phyloP scores from a whole-genome alignment of 495 filamentous ascomycete genomes.

The Echria macrotheca region DNA sequence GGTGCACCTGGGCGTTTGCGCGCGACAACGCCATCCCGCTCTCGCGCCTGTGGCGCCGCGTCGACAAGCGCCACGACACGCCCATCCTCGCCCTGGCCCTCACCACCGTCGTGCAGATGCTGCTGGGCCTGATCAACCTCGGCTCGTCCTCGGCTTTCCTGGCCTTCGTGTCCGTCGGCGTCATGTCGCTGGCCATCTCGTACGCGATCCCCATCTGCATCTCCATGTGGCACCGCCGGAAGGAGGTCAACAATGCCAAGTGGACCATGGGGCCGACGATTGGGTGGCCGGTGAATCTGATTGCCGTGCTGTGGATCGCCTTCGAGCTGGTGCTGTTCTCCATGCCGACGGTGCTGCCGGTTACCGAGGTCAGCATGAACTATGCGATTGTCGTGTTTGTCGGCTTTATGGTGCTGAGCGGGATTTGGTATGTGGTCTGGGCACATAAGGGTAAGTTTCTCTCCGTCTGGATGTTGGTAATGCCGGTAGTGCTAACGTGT shows the following conservation, averaged over 20 bases:
- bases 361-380: slow-evolving; percentile 51
- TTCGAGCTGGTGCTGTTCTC: slow-evolving; percentile 60
- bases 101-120: slow-evolving; percentile 51
- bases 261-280: slow-evolving; percentile 49
- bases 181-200: slow-evolving; percentile 59
- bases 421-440: slow-evolving; percentile 63
- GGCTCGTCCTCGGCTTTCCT: slow-evolving; percentile 57
- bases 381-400: slow-evolving; percentile 56
- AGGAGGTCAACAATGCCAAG: slow-evolving; percentile 43
- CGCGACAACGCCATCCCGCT: slow-evolving; percentile 64
- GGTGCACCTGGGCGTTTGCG: slow-evolving; percentile 59
- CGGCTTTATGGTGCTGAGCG: slow-evolving; percentile 50
- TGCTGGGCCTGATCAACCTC: slow-evolving; percentile 54
- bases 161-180: slow-evolving; percentile 57
- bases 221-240: slow-evolving; percentile 30
- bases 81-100: slow-evolving; percentile 55
- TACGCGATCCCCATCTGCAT: slow-evolving; percentile 58
- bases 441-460: slow-evolving; percentile 47
- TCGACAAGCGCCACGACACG: slow-evolving; percentile 43
- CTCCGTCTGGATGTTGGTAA: no score
- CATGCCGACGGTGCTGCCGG: slow-evolving; percentile 51
- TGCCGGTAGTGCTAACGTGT: no score
- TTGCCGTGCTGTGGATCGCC: slow-evolving; percentile 48
- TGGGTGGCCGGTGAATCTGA: slow-evolving; percentile 47
- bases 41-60: slow-evolving; percentile 56